These are phyloP conservation scores for Trametes pubescens DNA, from an alignment of 1,284 basidiomycete species.

Conservation along the genomic window DNA sequence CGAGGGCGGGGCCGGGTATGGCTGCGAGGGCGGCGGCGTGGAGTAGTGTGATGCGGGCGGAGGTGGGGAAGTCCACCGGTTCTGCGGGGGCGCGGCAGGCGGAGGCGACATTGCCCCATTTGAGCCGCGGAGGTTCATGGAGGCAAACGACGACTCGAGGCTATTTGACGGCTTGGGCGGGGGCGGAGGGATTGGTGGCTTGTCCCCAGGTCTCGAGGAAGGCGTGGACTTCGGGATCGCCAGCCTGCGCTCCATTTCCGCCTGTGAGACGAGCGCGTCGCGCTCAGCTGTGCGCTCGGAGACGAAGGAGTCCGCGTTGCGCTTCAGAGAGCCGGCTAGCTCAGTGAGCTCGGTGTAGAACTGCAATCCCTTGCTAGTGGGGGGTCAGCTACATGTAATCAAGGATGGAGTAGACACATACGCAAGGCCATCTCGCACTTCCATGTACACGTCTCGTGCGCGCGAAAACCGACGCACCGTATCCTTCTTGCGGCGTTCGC, in stretches of 20 bases:
- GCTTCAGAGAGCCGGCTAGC: slow-evolving; percentile 66
- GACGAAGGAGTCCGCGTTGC: slow-evolving; percentile 72
- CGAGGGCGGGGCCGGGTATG: slow-evolving; percentile 25
- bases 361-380: slow-evolving; percentile 79
- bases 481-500: slow-evolving; percentile 81
- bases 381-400: slow-evolving; percentile 12
- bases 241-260: slow-evolving; percentile 75
- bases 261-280: slow-evolving; percentile 69
- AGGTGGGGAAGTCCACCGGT: slow-evolving; percentile 38
- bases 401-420: slow-evolving; percentile 50
- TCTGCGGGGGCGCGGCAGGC: slow-evolving; percentile 39
- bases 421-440: slow-evolving; percentile 86
- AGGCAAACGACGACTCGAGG: slow-evolving; percentile 60
- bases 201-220: slow-evolving; percentile 55
- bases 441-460: slow-evolving; percentile 85
- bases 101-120: slow-evolving; percentile 48
- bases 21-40: slow-evolving; percentile 35
- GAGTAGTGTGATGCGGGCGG: slow-evolving; percentile 38
- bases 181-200: slow-evolving; percentile 58
- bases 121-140: slow-evolving; percentile 53
- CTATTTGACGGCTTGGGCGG: slow-evolving; percentile 47
- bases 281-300: slow-evolving; percentile 75
- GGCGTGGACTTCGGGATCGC: slow-evolving; percentile 44
- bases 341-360: slow-evolving; percentile 90
- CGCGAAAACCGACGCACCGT: slow-evolving; percentile 74